phyloP scores from a whole-genome alignment of 495 filamentous ascomycete species.

The Tuber borchii region DNA sequence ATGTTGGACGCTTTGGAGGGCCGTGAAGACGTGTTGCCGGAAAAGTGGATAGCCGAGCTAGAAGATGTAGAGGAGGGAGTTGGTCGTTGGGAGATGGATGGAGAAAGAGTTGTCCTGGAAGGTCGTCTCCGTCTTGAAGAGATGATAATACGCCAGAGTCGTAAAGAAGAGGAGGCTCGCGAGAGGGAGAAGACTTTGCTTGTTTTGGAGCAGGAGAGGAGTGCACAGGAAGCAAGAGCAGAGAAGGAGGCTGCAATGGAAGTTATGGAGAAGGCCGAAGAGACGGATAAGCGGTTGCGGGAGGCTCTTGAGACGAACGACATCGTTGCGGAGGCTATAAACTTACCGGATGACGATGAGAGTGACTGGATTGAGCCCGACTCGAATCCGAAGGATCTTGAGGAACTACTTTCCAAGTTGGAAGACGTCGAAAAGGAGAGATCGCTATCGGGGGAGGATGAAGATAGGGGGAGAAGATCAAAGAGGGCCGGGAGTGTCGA shows the following conservation, averaged over 20 bases:
- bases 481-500: constrained; percentile 8
- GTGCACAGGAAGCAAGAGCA: constrained; percentile 27
- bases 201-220: constrained; percentile 34
- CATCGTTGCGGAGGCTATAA: constrained; percentile 31
- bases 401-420: constrained; percentile 20
- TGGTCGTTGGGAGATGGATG: constrained; percentile 58
- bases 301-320: constrained; percentile 39
- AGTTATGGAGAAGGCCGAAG: constrained; percentile 37
- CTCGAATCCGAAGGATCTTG: constrained; percentile 7
- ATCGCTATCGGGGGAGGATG: constrained; percentile 11
- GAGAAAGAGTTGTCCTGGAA: constrained; percentile 38
- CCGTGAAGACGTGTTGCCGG: constrained; percentile 71
- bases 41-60: constrained; percentile 77
- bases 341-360: constrained; percentile 29
- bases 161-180: constrained; percentile 24
- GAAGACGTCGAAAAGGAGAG: constrained; percentile 28
- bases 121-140: constrained; percentile 34
- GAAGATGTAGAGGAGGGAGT: constrained; percentile 77
- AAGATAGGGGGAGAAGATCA: constrained; percentile 11
- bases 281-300: constrained; percentile 32
- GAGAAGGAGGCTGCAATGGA: constrained; percentile 32
- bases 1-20: constrained; percentile 83
- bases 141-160: constrained; percentile 14
- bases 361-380: constrained; percentile 6
- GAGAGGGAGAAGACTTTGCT: constrained; percentile 34